These are phyloP conservation scores for Saposhnikovia divaricata DNA, from an alignment of 129 eudicot genomes.

Conservation along the genomic window DNA sequence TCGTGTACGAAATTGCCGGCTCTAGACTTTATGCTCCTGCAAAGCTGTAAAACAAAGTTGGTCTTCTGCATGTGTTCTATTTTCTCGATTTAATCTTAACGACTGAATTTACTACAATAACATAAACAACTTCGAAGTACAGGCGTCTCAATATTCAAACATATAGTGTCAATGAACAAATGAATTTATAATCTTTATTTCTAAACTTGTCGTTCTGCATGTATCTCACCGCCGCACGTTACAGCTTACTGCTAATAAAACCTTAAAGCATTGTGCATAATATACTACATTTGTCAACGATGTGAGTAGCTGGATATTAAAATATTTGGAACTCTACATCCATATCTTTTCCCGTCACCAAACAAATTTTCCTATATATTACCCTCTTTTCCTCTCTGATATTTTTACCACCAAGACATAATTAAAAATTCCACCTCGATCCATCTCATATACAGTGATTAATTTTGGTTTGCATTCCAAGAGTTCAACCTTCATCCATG, in stretches of 20 bases:
- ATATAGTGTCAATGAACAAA: too few relatives aligned
- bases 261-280: too few relatives aligned
- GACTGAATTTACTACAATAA: neutral
- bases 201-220: too few relatives aligned
- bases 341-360: neutral
- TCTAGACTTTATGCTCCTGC: neutral
- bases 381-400: neutral
- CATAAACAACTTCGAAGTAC: neutral
- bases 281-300: slow-evolving; percentile 11
- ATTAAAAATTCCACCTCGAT: too few relatives aligned
- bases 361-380: slow-evolving; percentile 7
- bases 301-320: slow-evolving; percentile 19
- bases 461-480: neutral
- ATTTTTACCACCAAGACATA: neutral
- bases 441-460: too few relatives aligned
- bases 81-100: too few relatives aligned
- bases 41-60: neutral
- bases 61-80: neutral
- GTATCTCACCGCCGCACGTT: too few relatives aligned
- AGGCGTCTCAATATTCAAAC: neutral
- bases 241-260: too few relatives aligned
- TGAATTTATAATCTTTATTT: too few relatives aligned
- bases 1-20: too few relatives aligned
- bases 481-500: neutral
- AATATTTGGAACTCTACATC: neutral